A percentile compares a stretch with the other conserved stretches of the same genome.
These are phyloP conservation scores for Epichloe glyceriae DNA, from an alignment of 2,329 filamentous ascomycete species.

Conservation along the genomic window DNA sequence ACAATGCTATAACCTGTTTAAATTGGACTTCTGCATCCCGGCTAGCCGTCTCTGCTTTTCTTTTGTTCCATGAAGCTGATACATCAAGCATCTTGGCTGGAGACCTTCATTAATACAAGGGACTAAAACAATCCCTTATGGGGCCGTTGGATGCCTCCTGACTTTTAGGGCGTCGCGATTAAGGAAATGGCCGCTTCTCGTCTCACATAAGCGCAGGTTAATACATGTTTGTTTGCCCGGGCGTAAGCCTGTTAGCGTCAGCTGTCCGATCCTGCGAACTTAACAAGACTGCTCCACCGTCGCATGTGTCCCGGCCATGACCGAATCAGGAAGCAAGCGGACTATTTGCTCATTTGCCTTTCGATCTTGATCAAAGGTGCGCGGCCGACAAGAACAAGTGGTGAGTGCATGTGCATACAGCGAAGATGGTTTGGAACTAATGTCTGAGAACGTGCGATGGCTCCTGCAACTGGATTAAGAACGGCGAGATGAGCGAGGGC, in stretches of 20 bases:
- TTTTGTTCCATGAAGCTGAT: too few species aligned
- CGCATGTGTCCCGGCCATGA: background rate
- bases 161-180: background rate
- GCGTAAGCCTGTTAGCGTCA: background rate
- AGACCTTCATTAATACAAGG: background rate
- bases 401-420: background rate
- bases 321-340: background rate
- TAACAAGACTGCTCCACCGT: background rate
- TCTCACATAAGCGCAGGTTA: background rate
- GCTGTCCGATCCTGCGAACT: background rate
- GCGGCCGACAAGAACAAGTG: background rate
- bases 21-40: too few species aligned
- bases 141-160: background rate
- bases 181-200: background rate
- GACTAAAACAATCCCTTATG: background rate
- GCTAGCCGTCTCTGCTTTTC: too few species aligned
- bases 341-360: background rate
- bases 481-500: background rate
- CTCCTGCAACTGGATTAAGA: background rate
- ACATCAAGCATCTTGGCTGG: background rate
- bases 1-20: too few species aligned
- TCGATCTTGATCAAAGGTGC: background rate
- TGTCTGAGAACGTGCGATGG: background rate
- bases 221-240: background rate
- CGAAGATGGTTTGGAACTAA: too few species aligned